Evolutionary conservation across 768 basidiomycete genomes (phyloP), one percentile per base, ranked within the genome.

Genomic region (Suillus brevipes): DNA sequence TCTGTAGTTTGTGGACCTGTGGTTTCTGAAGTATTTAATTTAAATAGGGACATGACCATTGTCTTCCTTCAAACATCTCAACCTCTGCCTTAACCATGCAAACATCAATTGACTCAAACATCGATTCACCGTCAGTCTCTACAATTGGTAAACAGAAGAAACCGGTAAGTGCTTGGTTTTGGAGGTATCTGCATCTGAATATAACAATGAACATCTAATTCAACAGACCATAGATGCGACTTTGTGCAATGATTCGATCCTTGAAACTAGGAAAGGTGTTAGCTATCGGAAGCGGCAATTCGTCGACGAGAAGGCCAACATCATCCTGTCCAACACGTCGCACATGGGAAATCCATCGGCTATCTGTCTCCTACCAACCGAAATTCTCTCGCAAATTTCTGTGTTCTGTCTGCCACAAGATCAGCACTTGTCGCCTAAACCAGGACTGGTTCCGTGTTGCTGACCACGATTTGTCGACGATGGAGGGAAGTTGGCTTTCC

Each of bases 401-500:
- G 9, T 47, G 12, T 47, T n/a, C 45, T 47, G 10, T 12, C 10
- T 45, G 9, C 20, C 43, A 8, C 1, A 45, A n/a, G 69, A 73
- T 20, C 61, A 69, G 0, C 52, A 70, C 58, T 65, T 71, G 37
- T 76, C 76, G 55, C 73, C 71, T 14, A 66, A 70, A 28, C 55
- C 66, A 13, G 34, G n/a, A 2, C 64, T 68, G 1, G 78, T 0
- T 82, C 84, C 20, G 65, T 81, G 42, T 55, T 81, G 9, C 66
- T 85, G 25, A 73, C 78, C 23, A 70, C 71, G 47, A 79, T 85
- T 13, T 83, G 81, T 65, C 71, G 72, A 2, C 64, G 73, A 4
- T 86, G 85, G 85, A 78, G 78, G 65, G 62, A 71, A 12, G 56
- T 75, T 18, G 71, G 72, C 9, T 80, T 80, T 0, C 82, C 85